Base-by-base conservation (phyloP, 495 filamentous ascomycete genomes). In the Lophium mytilinum region DNA sequence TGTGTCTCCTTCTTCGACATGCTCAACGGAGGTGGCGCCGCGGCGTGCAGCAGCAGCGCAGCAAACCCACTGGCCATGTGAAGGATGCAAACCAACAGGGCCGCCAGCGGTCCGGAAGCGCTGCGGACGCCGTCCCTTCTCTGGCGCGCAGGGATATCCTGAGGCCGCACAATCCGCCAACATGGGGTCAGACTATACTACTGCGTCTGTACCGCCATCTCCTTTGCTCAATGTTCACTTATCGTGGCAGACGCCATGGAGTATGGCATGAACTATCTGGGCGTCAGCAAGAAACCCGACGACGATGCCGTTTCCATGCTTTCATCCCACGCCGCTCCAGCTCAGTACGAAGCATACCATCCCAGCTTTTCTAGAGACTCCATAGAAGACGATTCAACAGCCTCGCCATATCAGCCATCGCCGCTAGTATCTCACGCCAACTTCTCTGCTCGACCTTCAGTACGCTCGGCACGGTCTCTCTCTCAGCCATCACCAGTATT, bases 291-390 rank as follows among this genome's bases (percentile, higher is more conserved):
- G 30, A 42, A 50, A 24, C 6, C 18, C 9, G 42, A 58, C 15
- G 60, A 54, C n/a, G 60, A 50, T 39, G 50, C n/a, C 17, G 45
- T 48, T 37, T 53, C 52, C 10, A 52, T 57, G 34, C 53, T 62
- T 43, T 57, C 53, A 17, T 4, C 52, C n/a, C 30, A 33, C 19
- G 46, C 18, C 12, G 19, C 46, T 5, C 41, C 48, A n/a, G 52
- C 53, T 3, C 57, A 50, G 14, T 62, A 62, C 33, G 46, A 46
- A 14, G 10, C 58, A 35, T 62, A 57, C 24, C 58, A 42, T 15
- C 58, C 53, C 15, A 43, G 19, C 11, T 33, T 47, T 21, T 36
- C 17, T 5, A 54, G 50, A 30, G 41, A 41, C 9, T 41, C 47
- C 35, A 12, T 17, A 39, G 43, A 15, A 33, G 24, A 33, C n/a